Base-by-base conservation (phyloP, 495 filamentous ascomycete species). In the Podospora didyma region DNA sequence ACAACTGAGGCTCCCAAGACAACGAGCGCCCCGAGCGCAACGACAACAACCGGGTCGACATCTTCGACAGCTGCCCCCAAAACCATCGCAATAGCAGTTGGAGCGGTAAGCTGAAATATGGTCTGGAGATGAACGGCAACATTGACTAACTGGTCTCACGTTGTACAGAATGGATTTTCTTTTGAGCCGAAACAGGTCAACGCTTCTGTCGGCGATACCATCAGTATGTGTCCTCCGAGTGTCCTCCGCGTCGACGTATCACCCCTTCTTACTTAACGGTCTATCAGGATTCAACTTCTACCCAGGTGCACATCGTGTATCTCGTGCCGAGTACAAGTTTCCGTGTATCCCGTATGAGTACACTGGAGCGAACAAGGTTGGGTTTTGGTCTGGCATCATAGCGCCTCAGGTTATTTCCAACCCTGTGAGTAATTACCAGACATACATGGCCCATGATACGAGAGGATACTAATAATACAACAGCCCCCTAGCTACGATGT, bases 281-380 rank as follows among this genome's bases (percentile, higher is more conserved):
- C 20, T 41, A 17, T 4, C 56, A 73, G 73, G 70, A 48, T 88
- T 86, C 65, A 62, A 71, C 28, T 86, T 88, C 73, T 85, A 74
- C 62, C 81, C 85, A 3, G 58, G 66, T 52, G 83, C 83, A 58
- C 84, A 86, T 57, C 79, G 79, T 1, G 84, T 87, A 10, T 77
- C 74, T 6, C 73, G 78, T 26, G 75, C 82, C 4, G 79, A 75
- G n/a, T 87, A 74, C 57, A 62, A 65, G 19, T 70, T 64, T 39
- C 79, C 85, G 51, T 87, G 85, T 55, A 76, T 86, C 28, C 82
- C 82, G 9, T 84, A 81, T 53, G 82, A 86, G 54, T 58, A 74
- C 34, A 71, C 72, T 14, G 71, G 69, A 5, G 46, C 51, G 20
- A 60, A 68, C 37, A 73, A 71, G 42, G 46, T 51, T 5, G 79